These are phyloP conservation scores for Metschnikowia borealis DNA, from an alignment of 805 yeast genomes.

Conservation along the genomic window DNA sequence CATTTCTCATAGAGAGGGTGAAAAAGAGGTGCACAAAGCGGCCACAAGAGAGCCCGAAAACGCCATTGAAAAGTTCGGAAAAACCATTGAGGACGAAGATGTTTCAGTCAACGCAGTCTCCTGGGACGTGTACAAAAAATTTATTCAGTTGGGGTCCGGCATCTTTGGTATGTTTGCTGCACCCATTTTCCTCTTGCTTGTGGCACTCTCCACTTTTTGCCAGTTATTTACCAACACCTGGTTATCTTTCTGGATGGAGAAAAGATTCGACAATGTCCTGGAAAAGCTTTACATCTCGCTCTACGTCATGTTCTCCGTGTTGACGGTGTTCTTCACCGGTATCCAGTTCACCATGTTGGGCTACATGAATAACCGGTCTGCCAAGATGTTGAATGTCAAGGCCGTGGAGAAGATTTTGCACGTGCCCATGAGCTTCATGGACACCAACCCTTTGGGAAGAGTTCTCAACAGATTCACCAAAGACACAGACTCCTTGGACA, in stretches of 20 bases:
- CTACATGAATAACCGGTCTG: constrained; percentile 38
- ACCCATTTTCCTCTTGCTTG: constrained; percentile 31
- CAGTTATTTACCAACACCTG: constrained; percentile 43
- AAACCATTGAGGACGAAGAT: constrained; percentile 35
- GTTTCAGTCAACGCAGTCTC: constrained; percentile 36
- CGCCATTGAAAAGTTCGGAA: constrained; percentile 19
- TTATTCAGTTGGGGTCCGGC: constrained; percentile 37
- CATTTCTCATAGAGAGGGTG: neutral
- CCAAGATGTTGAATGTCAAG: constrained; percentile 32
- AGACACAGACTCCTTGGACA: constrained; percentile 45
- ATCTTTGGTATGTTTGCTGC: constrained; percentile 30
- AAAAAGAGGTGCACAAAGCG: constrained; percentile 5
- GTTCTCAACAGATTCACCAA: constrained; percentile 42
- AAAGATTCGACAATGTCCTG: constrained; percentile 23
- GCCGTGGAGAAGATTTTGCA: constrained; percentile 38
- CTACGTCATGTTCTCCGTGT: constrained; percentile 33
- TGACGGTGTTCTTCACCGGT: constrained; percentile 38
- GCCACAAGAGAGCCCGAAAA: neutral
- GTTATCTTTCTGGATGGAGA: constrained; percentile 42
- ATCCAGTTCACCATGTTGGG: constrained; percentile 40
- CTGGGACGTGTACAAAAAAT: constrained; percentile 37
- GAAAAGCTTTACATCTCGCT: constrained; percentile 33
- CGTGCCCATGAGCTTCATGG: constrained; percentile 42
- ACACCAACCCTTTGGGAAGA: constrained; percentile 42
- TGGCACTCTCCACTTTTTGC: constrained; percentile 35